Evolutionary conservation across 2,329 filamentous ascomycete genomes (phyloP).

Genomic region (Colletotrichum kahawae): DNA sequence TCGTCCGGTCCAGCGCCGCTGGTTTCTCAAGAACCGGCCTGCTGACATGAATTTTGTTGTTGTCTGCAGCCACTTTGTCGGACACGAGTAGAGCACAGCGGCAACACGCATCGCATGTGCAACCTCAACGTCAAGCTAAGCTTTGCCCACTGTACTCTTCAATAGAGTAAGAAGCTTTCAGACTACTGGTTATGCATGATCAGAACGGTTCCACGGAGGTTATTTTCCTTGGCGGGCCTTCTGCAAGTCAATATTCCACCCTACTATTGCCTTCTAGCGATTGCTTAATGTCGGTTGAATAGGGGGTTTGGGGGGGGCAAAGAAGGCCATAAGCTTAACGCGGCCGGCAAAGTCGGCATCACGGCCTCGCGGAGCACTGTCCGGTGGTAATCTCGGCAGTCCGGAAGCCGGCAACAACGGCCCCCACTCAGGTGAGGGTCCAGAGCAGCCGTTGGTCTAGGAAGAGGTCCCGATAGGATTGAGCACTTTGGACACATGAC

Average conservation of each 20-base stretch:
- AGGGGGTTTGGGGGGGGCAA: background rate
- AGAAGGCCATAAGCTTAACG: background rate
- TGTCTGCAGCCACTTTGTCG: background rate
- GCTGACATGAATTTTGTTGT: background rate
- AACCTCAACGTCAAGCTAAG: background rate
- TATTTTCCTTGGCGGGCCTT: background rate
- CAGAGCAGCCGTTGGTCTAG: too few relatives aligned
- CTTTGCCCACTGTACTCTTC: background rate
- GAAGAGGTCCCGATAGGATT: too few relatives aligned
- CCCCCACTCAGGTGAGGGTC: too few relatives aligned
- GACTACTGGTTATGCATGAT: background rate
- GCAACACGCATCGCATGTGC: background rate
- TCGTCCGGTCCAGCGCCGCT: background rate
- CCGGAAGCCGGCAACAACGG: background rate
- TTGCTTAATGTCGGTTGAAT: background rate
- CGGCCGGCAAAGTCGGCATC: background rate
- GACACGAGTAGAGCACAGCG: background rate
- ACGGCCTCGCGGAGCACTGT: background rate
- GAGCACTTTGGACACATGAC: background rate
- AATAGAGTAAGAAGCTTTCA: background rate
- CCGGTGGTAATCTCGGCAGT: background rate
- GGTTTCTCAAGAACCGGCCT: background rate
- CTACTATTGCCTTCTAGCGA: background rate
- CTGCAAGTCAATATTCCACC: background rate
- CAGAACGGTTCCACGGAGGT: background rate